phyloP scores from a whole-genome alignment of 257 asterid species.

The Ophiorrhiza pumila region DNA sequence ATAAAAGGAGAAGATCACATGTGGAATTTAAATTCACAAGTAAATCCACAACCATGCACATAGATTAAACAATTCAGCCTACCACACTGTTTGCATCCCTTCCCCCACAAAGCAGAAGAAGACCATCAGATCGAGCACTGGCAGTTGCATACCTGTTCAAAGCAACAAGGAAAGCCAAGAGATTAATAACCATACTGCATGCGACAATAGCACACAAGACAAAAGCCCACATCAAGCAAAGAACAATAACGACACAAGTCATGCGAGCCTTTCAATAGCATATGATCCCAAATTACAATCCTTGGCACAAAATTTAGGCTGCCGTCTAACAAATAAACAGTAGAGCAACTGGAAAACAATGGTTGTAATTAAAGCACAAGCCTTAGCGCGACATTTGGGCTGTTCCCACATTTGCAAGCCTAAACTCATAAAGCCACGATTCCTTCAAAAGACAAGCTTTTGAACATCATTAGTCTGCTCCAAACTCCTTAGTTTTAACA shows the following conservation, averaged over 20 bases:
- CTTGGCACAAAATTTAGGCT: not conserved
- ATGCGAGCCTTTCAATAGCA: not conserved
- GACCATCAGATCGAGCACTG: conserved; percentile 99
- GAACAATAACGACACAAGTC: not conserved
- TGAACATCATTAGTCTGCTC: not conserved
- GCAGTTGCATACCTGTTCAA: conserved; percentile 91
- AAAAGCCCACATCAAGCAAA: not conserved
- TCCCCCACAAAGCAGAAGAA: conserved; percentile 98
- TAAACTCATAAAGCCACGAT: not conserved
- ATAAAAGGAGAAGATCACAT: conserved; percentile 4
- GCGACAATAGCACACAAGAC: conserved; percentile 6
- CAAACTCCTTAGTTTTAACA: not conserved
- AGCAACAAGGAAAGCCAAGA: conserved; percentile 21
- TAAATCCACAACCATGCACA: not conserved
- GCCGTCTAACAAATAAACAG: not conserved
- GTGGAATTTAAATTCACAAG: not conserved
- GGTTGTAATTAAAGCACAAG: not conserved
- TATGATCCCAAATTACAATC: not conserved
- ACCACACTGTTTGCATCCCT: conserved; percentile 99
- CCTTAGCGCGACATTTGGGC: not conserved
- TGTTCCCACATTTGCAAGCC: not conserved
- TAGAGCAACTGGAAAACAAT: not conserved
- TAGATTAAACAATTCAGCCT: conserved; percentile 27
- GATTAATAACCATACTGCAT: conserved; percentile 2
- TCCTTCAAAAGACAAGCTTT: not conserved